Evolutionary conservation across 805 yeast species (phyloP), one percentile per base, ranked within the genome.

Genomic region (Ogataea methylovora): DNA sequence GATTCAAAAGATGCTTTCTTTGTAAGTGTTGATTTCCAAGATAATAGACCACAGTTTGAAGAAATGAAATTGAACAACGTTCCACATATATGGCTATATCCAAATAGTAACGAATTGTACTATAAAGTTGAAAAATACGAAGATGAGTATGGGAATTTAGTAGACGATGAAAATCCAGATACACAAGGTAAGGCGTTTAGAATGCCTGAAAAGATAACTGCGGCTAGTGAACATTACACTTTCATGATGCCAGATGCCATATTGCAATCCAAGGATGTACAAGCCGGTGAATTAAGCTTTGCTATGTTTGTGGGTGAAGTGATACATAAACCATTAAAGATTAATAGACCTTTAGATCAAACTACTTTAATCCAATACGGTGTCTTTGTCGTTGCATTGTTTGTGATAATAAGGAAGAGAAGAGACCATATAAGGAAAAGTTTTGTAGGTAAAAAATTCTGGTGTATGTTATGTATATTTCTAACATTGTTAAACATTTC

Each of bases 71-170:
- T 82, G 36, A 55, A 55, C 3, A 59, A 73, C 2, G 73, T 79
- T 3, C 92, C 94, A 1, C 78, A 74, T 39, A 43, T 79, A n/a
- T 74, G 86, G 76, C 59, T 81, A 2, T 67, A 73, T 36, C 86
- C 87, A 4, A 31, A 30, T 3, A 33, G 43, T 3, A 35, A 40
- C 2, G 8, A 19, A 3, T 37, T 47, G 8, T 47, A 47, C 29
- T 19, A 32, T 49, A 5, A 32, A 45, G 14, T 12, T 10, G 34
- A 34, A 5, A 11, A 31, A 10, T 52, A 49, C 29, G 41, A 40
- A 26, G 44, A 43, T 3, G 35, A 18, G 27, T 63, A 42, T 17
- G 57, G 52, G 22, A 48, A 48, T 31, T 56, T 52, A 4, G 48
- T 29, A 8, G 28, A 32, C 3, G 20, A 19, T 10, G 36, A 29